phyloP scores from a whole-genome alignment of 306 rosid species.

The Canavalia ensiformis region DNA sequence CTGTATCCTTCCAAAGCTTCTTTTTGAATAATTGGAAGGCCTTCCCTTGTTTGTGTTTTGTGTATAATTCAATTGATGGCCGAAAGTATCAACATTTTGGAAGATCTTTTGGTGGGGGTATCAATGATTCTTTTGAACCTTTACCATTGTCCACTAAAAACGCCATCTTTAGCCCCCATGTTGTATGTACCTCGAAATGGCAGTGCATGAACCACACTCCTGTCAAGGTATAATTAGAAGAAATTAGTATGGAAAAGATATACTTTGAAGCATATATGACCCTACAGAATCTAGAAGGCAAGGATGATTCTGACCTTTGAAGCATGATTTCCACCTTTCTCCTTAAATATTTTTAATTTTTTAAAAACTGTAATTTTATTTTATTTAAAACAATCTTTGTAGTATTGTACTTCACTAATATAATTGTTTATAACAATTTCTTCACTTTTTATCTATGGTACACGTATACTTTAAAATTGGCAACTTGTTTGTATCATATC shows the following conservation, averaged over 20 bases:
- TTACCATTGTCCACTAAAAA: conserved; percentile 89
- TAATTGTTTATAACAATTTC: too few relatives aligned
- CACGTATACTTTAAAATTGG: too few relatives aligned
- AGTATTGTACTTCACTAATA: too few relatives aligned
- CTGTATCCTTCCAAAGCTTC: conserved; percentile 33
- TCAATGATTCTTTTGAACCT: conserved; percentile 70
- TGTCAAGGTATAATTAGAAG: conserved; percentile 24
- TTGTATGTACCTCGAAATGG: conserved; percentile 88
- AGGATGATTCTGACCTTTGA: background rate
- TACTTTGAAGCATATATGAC: background rate
- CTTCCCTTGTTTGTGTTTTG: conserved; percentile 10
- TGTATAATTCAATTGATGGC: background rate
- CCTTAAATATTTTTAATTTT: background rate
- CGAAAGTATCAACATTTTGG: conserved; percentile 65
- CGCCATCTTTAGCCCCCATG: conserved; percentile 96
- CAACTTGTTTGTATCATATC: too few relatives aligned
- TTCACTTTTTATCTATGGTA: too few relatives aligned
- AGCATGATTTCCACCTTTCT: background rate
- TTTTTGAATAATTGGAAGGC: conserved; percentile 19
- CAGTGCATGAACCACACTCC: conserved; percentile 96
- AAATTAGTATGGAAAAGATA: background rate
- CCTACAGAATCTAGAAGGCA: background rate
- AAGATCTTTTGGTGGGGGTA: conserved; percentile 84
- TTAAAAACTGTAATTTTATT: too few relatives aligned
- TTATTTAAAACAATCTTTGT: too few relatives aligned